Evolutionary conservation across 2,329 filamentous ascomycete species (phyloP), one percentile per base, ranked within the genome.

Genomic region (Aspergillus latus): DNA sequence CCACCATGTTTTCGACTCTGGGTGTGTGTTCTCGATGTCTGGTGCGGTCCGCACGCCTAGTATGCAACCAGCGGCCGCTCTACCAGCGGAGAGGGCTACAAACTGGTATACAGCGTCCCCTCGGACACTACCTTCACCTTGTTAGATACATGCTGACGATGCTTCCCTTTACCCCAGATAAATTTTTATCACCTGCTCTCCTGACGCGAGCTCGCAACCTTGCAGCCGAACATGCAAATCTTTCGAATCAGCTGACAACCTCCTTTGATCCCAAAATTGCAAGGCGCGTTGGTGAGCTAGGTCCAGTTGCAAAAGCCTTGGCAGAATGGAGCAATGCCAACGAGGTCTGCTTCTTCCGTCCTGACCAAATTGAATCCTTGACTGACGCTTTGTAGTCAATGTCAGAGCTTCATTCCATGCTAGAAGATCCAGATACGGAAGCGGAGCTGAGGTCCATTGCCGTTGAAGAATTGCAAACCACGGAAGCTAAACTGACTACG

Each of bases 351-450:
- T 52, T 47, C 49, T 53, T n/a, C 21, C 13, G 10, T 2, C 6
- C 26, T 10, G 5, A 49, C n/a, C 13, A 13, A n/a, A 46, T 37
- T n/a, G 16, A 6, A 16, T n/a, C 5, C 11, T 32, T 48, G 39
- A 54, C 47, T 37, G 26, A 39, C 29, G 6, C 40, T 56, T 49
- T 30, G 26, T 67, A 84, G 76, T 79, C 83, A 48, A 75, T 85
- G 52, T 58, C 70, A 48, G 94, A 97, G 74, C 83, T 99, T 51
- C 84, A 87, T 9, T 80, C 86, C 7, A 81, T 99, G 52, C 86
- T 95, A 9, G 77, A 82, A n/a, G 91, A 96, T 61, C 76, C 80
- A 1, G 72, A 76, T 16, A 82, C 83, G 59, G 85, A 88, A 63
- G 64, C 78, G 1, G 85, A 87, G 64, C 74, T 88, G 56, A 80